Evolutionary conservation across 2,329 filamentous ascomycete genomes (phyloP).

Genomic region (Aspergillus intermedius): DNA sequence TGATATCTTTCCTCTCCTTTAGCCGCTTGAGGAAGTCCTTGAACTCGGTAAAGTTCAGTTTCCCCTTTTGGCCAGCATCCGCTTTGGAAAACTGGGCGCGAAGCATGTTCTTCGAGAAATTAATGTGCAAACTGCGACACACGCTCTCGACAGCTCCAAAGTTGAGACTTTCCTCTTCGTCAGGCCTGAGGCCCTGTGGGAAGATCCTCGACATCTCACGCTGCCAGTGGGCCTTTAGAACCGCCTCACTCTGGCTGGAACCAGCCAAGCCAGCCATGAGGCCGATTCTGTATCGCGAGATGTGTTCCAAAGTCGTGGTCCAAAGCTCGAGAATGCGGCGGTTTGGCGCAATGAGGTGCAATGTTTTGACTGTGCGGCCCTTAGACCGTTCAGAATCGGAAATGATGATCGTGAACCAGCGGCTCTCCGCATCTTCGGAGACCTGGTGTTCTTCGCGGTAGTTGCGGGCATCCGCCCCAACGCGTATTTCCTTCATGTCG

Average conservation of each 20-base stretch:
- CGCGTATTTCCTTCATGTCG: conserved; percentile 85
- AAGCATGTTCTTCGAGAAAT: conserved; percentile 70
- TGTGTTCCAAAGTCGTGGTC: conserved; percentile 75
- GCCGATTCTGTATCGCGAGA: conserved; percentile 79
- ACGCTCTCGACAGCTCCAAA: conserved; percentile 72
- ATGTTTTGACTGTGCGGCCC: conserved; percentile 62
- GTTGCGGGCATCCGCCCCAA: conserved; percentile 75
- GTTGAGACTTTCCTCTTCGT: conserved; percentile 65
- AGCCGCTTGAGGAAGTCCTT: conserved; percentile 74
- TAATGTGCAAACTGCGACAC: conserved; percentile 86
- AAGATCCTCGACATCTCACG: conserved; percentile 70
- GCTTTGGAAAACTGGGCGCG: conserved; percentile 67
- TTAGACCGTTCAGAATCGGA: conserved; percentile 70
- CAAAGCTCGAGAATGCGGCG: conserved; percentile 67
- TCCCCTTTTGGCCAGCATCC: conserved; percentile 57
- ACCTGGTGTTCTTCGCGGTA: conserved; percentile 79
- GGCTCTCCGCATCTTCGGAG: conserved; percentile 58
- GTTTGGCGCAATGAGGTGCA: conserved; percentile 79
- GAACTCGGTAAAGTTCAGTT: conserved; percentile 74
- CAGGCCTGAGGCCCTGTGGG: conserved; percentile 33
- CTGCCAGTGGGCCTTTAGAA: conserved; percentile 78
- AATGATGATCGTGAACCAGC: conserved; percentile 89
- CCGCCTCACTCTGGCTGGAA: conserved; percentile 66
- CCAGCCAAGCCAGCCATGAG: conserved; percentile 85
- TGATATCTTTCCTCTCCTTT: conserved; percentile 77